Evolutionary conservation across 352 stramenopile species (phyloP).

Genomic region (Phytophthora pistaciae): DNA sequence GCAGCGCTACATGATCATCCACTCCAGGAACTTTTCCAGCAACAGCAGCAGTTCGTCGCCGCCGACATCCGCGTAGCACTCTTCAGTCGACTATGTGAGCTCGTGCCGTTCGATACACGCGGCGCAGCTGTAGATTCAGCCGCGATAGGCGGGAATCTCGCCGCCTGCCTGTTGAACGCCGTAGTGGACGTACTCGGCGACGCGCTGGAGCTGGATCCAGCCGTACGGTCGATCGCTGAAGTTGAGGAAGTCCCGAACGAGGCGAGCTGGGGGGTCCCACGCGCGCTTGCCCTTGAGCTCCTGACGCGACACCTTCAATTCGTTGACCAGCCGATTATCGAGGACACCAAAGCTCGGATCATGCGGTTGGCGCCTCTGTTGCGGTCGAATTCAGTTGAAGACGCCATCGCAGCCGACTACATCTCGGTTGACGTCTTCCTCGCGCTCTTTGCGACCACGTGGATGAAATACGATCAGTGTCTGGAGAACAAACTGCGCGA

Average conservation of each 20-base stretch:
- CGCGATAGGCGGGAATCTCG: constrained; percentile 46
- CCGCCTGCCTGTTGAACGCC: constrained; percentile 47
- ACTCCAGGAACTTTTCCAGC: constrained; percentile 14
- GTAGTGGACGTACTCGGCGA: constrained; percentile 73
- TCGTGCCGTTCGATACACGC: constrained; percentile 53
- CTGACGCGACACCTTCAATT: constrained; percentile 53
- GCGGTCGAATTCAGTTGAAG: constrained; percentile 8
- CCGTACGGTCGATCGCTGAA: constrained; percentile 40
- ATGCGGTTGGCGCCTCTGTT: constrained; percentile 17
- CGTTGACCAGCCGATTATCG: constrained; percentile 29
- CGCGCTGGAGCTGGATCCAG: constrained; percentile 63
- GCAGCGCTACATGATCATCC: constrained; percentile 6
- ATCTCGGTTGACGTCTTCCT: constrained; percentile 61
- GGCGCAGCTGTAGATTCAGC: not conserved
- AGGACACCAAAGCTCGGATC: constrained; percentile 11
- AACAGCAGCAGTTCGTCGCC: constrained; percentile 29
- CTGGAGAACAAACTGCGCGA: constrained; percentile 57
- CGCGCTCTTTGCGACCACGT: constrained; percentile 51
- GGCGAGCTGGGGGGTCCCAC: constrained; percentile 44
- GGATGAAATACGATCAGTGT: constrained; percentile 55
- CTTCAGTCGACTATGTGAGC: constrained; percentile 66
- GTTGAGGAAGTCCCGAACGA: constrained; percentile 34
- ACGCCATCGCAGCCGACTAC: constrained; percentile 19
- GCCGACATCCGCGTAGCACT: constrained; percentile 60
- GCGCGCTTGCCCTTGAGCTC: constrained; percentile 41